These are phyloP conservation scores for Corchorus olitorius DNA, from an alignment of 345 rosid genomes.

Conservation along the genomic window DNA sequence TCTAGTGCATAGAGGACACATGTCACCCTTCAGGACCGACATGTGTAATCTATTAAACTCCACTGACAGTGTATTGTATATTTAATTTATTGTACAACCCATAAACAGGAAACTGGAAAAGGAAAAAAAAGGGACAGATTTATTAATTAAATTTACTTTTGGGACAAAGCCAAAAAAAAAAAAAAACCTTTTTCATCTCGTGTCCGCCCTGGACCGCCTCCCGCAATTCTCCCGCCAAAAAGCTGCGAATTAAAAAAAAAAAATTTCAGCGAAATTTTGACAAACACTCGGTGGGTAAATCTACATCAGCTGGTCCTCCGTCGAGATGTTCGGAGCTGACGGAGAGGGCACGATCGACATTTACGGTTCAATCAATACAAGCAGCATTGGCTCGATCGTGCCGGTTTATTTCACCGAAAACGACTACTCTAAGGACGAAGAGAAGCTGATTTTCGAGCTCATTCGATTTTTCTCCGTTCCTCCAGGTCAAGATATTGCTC, in stretches of 20 bases:
- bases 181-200: too few relatives aligned
- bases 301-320: background rate
- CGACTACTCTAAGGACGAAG: slow-evolving; percentile 56
- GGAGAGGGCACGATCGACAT: slow-evolving; percentile 31
- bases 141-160: too few relatives aligned
- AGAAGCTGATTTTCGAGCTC: slow-evolving; percentile 54
- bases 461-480: slow-evolving; percentile 63
- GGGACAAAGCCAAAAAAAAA: too few relatives aligned
- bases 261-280: background rate
- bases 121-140: too few relatives aligned
- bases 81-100: too few relatives aligned
- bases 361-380: slow-evolving; percentile 31
- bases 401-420: slow-evolving; percentile 60
- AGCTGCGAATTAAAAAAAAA: background rate
- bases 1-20: too few relatives aligned
- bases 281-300: slow-evolving; percentile 3
- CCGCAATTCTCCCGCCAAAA: slow-evolving; percentile 35
- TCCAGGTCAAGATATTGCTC: slow-evolving; percentile 50
- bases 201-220: too few relatives aligned
- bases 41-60: too few relatives aligned
- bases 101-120: too few relatives aligned
- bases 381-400: slow-evolving; percentile 44
- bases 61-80: too few relatives aligned
- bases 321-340: slow-evolving; percentile 38
- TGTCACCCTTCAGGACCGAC: too few relatives aligned